A percentile compares a stretch with the other conserved stretches of the same genome.
Conservation (phyloP, 768 basidiomycete genomes). For the Tylopilus sp. region DNA sequence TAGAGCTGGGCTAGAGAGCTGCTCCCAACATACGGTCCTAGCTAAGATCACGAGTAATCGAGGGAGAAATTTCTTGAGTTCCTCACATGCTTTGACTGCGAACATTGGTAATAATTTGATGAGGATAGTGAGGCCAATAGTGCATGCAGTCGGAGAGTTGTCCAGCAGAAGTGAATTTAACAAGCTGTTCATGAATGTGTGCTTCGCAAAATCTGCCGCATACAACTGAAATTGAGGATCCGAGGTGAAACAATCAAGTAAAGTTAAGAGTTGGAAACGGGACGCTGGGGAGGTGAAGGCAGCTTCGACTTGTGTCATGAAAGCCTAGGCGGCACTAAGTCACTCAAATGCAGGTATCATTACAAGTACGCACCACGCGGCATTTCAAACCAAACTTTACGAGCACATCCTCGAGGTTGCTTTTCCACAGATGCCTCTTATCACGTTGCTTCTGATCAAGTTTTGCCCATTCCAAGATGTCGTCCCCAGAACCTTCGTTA, state of each 20-base stretch:
- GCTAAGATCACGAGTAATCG: constrained; percentile 65
- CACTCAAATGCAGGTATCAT: constrained; percentile 5
- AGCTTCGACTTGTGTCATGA: constrained; percentile 62
- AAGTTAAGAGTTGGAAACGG: constrained; percentile 65
- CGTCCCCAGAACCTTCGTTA: constrained; percentile 70
- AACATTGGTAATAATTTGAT: constrained; percentile 74
- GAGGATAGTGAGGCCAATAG: constrained; percentile 58
- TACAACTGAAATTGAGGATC: constrained; percentile 48
- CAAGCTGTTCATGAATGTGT: constrained; percentile 63
- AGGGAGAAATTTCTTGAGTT: constrained; percentile 60
- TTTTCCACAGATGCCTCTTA: constrained; percentile 65
- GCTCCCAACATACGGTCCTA: constrained; percentile 73
- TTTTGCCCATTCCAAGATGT: constrained; percentile 72
- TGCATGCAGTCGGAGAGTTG: constrained; percentile 68
- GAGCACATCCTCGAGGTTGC: constrained; percentile 73
- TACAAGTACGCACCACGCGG: constrained; percentile 53
- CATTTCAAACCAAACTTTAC: constrained; percentile 58
- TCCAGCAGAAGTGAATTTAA: constrained; percentile 69
- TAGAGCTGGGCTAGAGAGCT: constrained; percentile 37
- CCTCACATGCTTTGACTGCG: constrained; percentile 57
- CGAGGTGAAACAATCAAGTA: constrained; percentile 63
- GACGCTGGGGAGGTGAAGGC: constrained; percentile 59
- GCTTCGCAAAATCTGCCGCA: constrained; percentile 50
- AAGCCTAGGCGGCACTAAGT: constrained; percentile 45
- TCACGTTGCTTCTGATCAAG: constrained; percentile 61